Evolutionary conservation across 2,329 filamentous ascomycete genomes (phyloP), one percentile per base, ranked within the genome.

Genomic region (Bretziella fagacearum): DNA sequence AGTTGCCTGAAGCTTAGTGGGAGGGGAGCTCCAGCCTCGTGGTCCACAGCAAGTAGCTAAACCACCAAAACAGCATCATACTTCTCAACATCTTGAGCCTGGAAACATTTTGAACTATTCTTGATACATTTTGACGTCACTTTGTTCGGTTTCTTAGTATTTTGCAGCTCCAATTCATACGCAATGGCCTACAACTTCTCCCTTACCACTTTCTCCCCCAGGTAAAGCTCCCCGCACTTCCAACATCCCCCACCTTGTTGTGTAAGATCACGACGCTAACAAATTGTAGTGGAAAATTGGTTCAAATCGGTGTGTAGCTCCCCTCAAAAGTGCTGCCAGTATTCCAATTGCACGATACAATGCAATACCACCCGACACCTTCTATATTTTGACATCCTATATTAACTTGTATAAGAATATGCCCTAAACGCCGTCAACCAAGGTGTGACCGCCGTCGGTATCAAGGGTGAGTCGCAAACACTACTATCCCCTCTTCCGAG

Each of bases 351-450:
- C n/a, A n/a, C 30, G 6, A 5, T 39, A 22, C 13, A 20, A 15
- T 11, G 2, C 40, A 23, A 11, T 18, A 3, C 27, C 37, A 44
- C 13, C 22, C 15, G 20, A 15, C 11, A 25, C 32, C 33, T 8
- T 44, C 26, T 17, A n/a, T 26, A 36, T 10, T 18, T 20, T 18
- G 3, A 41, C 11, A 37, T 8, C 20, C 27, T 48, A 20, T 17
- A 32, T 32, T 46, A 36, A 36, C 30, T 25, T 36, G 20, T 26
- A 1, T 10, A 57, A 98, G 91, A 98, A 72, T 98, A 98, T 82
- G 91, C 91, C 55, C 73, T 98, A 62, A 96, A 96, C 63, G 91
- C 91, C 53, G 91, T 98, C 63, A 98, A 98, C 70, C 89, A 96
- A 70, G 91, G 91, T 66, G 91, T 98, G 56, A 98, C 91, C 55